A percentile compares a stretch with the other conserved stretches of the same genome.
Conservation (phyloP, 192 early-diverging fungal species). For the Gonapodya prolifera region DNA sequence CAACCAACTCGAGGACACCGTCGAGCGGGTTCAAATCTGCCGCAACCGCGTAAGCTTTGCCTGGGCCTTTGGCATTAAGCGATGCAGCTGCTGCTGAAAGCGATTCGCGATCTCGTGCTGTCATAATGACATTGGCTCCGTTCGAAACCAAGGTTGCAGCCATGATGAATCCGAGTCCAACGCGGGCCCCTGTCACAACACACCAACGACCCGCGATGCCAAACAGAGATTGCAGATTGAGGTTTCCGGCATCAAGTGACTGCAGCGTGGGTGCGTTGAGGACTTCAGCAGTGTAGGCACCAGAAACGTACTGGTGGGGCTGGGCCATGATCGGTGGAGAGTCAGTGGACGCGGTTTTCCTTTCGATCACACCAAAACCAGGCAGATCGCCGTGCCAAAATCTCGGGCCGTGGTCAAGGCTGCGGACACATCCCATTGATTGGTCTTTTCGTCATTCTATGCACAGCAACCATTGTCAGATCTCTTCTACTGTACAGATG, state of each 20-base stretch:
- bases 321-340: too few species aligned
- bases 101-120: neutral
- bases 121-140: conserved; percentile 5
- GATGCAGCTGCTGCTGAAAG: neutral
- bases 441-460: too few species aligned
- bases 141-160: neutral
- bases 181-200: neutral
- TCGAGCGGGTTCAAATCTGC: neutral
- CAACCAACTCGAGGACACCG: neutral
- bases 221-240: neutral
- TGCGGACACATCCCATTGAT: too few species aligned
- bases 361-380: too few species aligned
- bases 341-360: too few species aligned
- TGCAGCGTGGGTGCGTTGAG: neutral
- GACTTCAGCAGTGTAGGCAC: neutral
- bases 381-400: too few species aligned
- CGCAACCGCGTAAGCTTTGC: neutral
- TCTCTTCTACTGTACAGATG: too few species aligned
- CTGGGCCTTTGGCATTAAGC: neutral
- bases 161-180: neutral
- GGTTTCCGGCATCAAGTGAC: neutral
- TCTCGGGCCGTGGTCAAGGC: too few species aligned
- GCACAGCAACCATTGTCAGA: too few species aligned
- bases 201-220: neutral
- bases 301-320: neutral